Conservation (phyloP, 1,284 basidiomycete genomes). For the Microbotryum violaceum region DNA sequence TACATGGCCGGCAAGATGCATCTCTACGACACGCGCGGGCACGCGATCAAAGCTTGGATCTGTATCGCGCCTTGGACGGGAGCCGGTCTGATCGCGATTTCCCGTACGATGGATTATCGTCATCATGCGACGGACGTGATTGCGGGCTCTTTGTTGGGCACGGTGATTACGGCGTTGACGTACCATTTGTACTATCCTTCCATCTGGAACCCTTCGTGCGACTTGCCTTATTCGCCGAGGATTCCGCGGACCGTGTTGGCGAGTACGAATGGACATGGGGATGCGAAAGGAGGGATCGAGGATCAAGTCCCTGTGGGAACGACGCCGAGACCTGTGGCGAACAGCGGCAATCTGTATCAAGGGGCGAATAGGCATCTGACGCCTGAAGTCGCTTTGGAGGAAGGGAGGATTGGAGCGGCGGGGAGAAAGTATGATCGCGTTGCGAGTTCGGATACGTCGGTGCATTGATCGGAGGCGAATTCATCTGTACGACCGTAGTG, state of each 20-base stretch:
- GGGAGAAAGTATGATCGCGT: no score
- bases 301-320: no score
- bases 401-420: no score
- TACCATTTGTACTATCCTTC: constrained; percentile 53
- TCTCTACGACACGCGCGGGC: constrained; percentile 72
- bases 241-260: constrained; percentile 11
- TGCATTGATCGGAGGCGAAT: no score
- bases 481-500: no score
- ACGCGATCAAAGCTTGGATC: constrained; percentile 80
- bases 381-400: no score
- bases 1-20: constrained; percentile 89
- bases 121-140: constrained; percentile 44
- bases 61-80: constrained; percentile 66
- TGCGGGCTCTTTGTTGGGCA: constrained; percentile 41
- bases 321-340: no score
- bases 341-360: no score
- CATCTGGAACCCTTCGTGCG: constrained; percentile 53
- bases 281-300: no score
- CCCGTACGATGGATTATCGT: constrained; percentile 44
- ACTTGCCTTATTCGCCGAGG: constrained; percentile 68
- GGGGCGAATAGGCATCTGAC: no score
- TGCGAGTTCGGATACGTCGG: no score
- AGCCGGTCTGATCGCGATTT: constrained; percentile 75
- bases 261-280: no score
- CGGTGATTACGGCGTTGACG: constrained; percentile 34